Evolutionary conservation across 2,329 filamentous ascomycete genomes (phyloP), one percentile per base, ranked within the genome.

Genomic region (Remersonia thermophila): DNA sequence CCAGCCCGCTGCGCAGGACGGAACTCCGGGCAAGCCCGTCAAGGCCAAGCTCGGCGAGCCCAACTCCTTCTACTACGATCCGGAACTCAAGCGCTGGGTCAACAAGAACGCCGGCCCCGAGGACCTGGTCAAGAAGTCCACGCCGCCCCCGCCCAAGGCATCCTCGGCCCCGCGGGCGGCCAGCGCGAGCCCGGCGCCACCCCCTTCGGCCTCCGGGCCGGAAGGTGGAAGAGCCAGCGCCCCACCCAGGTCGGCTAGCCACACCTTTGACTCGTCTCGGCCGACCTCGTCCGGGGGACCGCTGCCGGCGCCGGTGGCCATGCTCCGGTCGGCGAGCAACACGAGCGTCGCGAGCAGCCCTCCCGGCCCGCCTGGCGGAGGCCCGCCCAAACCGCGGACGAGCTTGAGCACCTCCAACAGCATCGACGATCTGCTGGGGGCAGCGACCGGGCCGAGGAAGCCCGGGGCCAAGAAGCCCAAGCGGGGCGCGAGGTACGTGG

Each of bases 81-180:
- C 86, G 2, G 83, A 95, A n/a, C 71, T 94, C 35, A 93, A 93
- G 65, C 86, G 91, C 55, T 98, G 93, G 93, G 70, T 98, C 55
- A 96, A 98, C 65, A 95, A 95, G 66, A 95, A 94, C 55, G 75
- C 76, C 9, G 79, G 79, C 10, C 71, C 73, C 7, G 78, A 81
- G 37, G 72, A 71, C 30, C 62, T 62, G 7, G 63, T 71, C 3
- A 71, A 75, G 44, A 65, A 70, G 32, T 77, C 77, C 1, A 77
- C 86, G 0, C 83, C 89, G 1, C 87, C 91, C 1, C 87, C 86
- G 4, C 87, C 87, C 1, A 77, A 71, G 47, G 70, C 65, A 25
- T 32, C 20, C 10, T 27, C 35, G 5, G 61, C 63, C 3, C 63
- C 70, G 36, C 65, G 69, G 7, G 78, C 75, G 38, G 57, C 66